Evolutionary conservation across 2,329 filamentous ascomycete species (phyloP), one percentile per base, ranked within the genome.

Genomic region (Colletotrichum salicis): DNA sequence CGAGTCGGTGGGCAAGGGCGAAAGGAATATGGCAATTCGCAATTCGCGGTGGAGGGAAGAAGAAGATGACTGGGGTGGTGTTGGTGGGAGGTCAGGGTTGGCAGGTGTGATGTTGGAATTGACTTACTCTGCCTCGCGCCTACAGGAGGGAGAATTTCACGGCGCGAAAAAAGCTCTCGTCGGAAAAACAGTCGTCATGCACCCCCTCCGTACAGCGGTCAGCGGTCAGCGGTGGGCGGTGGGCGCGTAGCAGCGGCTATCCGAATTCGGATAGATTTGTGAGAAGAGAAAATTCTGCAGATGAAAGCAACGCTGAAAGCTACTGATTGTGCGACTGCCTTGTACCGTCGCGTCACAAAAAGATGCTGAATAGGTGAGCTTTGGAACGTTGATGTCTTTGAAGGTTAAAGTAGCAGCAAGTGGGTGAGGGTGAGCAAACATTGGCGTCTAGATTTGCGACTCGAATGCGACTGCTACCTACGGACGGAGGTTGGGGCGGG

Each of bases 121-220:
- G 33, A 55, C n/a, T n/a, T 69, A 65, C 51, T 64, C 41, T 55
- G 61, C 51, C 41, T 48, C 24, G 24, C 13, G 22, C 59, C 60
- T 59, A 60, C 54, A 55, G 33, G 65, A 64, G 62, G 60, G 61
- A 27, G 54, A 60, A 72, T 70, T 72, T 72, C 60, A 70, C 65
- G 22, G 65, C 70, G 66, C 65, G 29, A 59, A 37, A 64, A 52
- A 55, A 33, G 55, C 65, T 55, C 55, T 61, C 19, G 27, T 60
- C 52, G 48, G 63, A 57, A 72, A 60, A 57, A 66, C 27, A 72
- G 19, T 57, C 66, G 70, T 64, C 70, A 70, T 72, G 65, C 60
- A 60, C 51, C 51, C 45, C 4, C 37, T 41, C 37, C 37, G 37
- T 41, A 41, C 41, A 48, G 41, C 41, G 41, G 41, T 48, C 51